A percentile compares a stretch with the other conserved stretches of the same genome.
Evolutionary conservation across 2,329 filamentous ascomycete species (phyloP).

Genomic region (Curvularia sp.): DNA sequence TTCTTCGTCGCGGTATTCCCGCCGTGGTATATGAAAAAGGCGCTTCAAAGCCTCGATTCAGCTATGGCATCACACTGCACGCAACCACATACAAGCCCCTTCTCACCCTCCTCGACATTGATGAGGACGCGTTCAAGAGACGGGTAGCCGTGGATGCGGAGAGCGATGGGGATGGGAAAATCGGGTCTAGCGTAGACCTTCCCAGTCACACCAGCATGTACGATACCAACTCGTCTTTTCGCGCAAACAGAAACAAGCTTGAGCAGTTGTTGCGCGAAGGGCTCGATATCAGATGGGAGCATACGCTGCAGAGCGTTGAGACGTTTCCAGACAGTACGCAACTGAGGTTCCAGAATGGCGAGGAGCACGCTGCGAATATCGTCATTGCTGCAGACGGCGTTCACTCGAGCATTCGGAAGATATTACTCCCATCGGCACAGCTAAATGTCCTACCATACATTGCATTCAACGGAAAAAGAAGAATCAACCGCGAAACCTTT

Average conservation of each 20-base stretch:
- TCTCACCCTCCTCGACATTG: slow-evolving; percentile 40
- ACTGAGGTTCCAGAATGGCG: slow-evolving; percentile 23
- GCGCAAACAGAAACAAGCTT: slow-evolving; percentile 47
- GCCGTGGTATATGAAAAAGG: slow-evolving; percentile 46
- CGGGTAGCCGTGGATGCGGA: slow-evolving; percentile 43
- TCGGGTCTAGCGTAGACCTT: slow-evolving; percentile 14
- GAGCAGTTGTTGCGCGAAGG: slow-evolving; percentile 47
- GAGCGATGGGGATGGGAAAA: slow-evolving; percentile 33
- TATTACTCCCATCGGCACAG: slow-evolving; percentile 30
- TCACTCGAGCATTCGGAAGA: slow-evolving; percentile 45
- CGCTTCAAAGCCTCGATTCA: slow-evolving; percentile 33
- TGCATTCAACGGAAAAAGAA: slow-evolving; percentile 42
- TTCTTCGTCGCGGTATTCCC: slow-evolving; percentile 43
- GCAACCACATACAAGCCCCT: slow-evolving; percentile 42
- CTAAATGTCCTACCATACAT: slow-evolving; percentile 48
- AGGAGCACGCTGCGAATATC: slow-evolving; percentile 16
- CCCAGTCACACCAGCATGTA: slow-evolving; percentile 10
- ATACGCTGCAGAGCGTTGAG: slow-evolving; percentile 29
- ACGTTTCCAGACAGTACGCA: not conserved
- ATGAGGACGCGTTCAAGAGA: slow-evolving; percentile 41
- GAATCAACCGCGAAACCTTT: slow-evolving; percentile 32
- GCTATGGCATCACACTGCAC: slow-evolving; percentile 52
- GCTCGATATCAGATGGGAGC: slow-evolving; percentile 47
- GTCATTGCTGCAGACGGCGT: slow-evolving; percentile 50
- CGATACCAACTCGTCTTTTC: slow-evolving; percentile 29